Base-by-base conservation (phyloP, 345 rosid genomes). In the Luvunga scandens region DNA sequence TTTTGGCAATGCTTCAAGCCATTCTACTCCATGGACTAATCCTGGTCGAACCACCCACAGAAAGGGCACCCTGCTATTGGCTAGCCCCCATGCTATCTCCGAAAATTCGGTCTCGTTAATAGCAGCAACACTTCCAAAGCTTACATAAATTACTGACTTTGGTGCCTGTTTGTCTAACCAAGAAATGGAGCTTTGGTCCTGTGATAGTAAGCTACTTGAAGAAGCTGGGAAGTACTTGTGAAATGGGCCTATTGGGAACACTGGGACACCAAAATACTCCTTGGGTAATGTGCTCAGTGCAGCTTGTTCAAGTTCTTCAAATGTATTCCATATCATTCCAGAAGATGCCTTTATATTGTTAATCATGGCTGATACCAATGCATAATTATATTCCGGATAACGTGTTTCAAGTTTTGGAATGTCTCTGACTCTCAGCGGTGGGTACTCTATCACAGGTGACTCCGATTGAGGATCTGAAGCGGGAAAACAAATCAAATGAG, bases 321-420 rank as follows among this genome's bases (percentile, higher is more conserved):
- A 88, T 31, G 91, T 77, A 85, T 89, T 89, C 61, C 80, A 83
- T 75, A 89, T 87, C 75, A 88, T 64, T 59, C 89, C 93, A 19
- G 88, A 77, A 59, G 86, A 83, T 55, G 71, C 79, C 38, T 81
- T 86, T 65, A 66, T 68, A 77, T 73, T 82, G 45, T 67, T 72
- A 42, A 82, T 69, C 81, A 86, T 68, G 28, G 24, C 77, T 59
- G 62, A 70, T 6, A 75, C 2, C 34, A 83, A 22, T 13, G 31
- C 38, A 68, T 60, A 28, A 8, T 84, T 48, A 16, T 57, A 66
- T 13, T 75, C 82, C 1, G 76, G 83, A 10, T 87, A 57, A 1
- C 65, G 28, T 9, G 84, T 56, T 77, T 75, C 42, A 22, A 75
- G 53, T 9, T 30, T 21, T 3, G 84, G 83, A 71, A 89, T 61